Evolutionary conservation across 2,329 filamentous ascomycete species (phyloP).

Genomic region (Sporothrix humicola): DNA sequence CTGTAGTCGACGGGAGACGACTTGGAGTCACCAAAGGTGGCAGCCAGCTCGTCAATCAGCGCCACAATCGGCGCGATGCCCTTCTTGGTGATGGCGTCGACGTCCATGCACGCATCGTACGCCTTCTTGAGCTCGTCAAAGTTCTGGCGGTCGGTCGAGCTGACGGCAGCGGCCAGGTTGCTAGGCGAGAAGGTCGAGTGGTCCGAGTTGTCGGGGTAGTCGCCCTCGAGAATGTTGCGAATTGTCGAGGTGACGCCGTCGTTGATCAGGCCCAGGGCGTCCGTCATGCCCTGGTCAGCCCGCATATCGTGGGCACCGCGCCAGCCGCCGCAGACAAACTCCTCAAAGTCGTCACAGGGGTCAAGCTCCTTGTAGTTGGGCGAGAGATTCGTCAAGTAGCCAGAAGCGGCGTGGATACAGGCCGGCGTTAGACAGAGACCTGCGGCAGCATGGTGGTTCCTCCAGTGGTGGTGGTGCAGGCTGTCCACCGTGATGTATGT

Average conservation of each 20-base stretch:
- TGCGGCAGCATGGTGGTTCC: slow-evolving; percentile 26
- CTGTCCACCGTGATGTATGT: slow-evolving; percentile 6
- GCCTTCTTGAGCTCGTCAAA: slow-evolving; percentile 69
- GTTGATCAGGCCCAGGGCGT: slow-evolving; percentile 65
- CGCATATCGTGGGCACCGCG: slow-evolving; percentile 67
- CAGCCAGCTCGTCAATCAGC: slow-evolving; percentile 59
- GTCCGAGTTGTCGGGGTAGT: slow-evolving; percentile 53
- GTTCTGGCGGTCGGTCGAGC: slow-evolving; percentile 62
- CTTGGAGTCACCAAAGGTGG: slow-evolving; percentile 46
- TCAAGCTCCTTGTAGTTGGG: slow-evolving; percentile 66
- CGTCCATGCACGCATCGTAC: slow-evolving; percentile 70
- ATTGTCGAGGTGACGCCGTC: slow-evolving; percentile 65
- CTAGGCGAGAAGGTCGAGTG: slow-evolving; percentile 54
- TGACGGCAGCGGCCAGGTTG: slow-evolving; percentile 46
- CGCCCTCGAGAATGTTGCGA: slow-evolving; percentile 66
- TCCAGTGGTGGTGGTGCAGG: slow-evolving; percentile 22
- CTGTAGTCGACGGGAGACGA: slow-evolving; percentile 44
- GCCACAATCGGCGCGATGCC: slow-evolving; percentile 62
- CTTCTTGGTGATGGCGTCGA: slow-evolving; percentile 59
- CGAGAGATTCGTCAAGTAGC: slow-evolving; percentile 66
- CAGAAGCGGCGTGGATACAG: slow-evolving; percentile 67
- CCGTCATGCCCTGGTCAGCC: slow-evolving; percentile 65
- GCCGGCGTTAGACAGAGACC: slow-evolving; percentile 61
- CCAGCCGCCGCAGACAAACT: slow-evolving; percentile 72
- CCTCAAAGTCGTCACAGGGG: slow-evolving; percentile 71